Percentiles rank a stretch among this genome's conserved stretches.
phyloP scores from a whole-genome alignment of 768 basidiomycete genomes.

The Boletus tomentosulus region DNA sequence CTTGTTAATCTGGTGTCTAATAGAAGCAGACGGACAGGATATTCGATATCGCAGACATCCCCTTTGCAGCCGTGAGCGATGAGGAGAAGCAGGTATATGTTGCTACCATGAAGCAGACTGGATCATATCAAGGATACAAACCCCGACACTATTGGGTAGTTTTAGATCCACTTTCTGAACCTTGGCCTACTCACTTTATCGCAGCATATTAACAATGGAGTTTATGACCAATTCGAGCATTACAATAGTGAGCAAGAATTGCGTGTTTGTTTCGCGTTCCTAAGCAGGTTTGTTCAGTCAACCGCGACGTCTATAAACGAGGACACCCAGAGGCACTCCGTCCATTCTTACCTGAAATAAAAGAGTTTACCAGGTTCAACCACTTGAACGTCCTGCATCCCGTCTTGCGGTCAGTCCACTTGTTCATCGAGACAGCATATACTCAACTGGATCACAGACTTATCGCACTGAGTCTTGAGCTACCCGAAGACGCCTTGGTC shows the following conservation, averaged over 20 bases:
- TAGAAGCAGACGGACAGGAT: slow-evolving; percentile 41
- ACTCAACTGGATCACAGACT: slow-evolving; percentile 31
- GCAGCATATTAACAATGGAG: slow-evolving; percentile 59
- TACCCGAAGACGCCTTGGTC: slow-evolving; percentile 50
- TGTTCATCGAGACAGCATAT: not conserved
- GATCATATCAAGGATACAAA: slow-evolving; percentile 53
- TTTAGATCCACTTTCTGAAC: not conserved
- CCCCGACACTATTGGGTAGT: slow-evolving; percentile 45
- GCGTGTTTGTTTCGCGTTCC: not conserved
- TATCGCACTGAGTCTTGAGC: slow-evolving; percentile 48
- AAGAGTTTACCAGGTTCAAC: slow-evolving; percentile 46
- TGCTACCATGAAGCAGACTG: slow-evolving; percentile 40
- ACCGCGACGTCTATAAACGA: slow-evolving; percentile 44
- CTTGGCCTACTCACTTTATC: not conserved
- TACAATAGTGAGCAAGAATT: slow-evolving; percentile 48
- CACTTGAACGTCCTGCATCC: slow-evolving; percentile 51
- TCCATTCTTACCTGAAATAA: slow-evolving; percentile 51
- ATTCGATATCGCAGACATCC: slow-evolving; percentile 47
- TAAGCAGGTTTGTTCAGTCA: slow-evolving; percentile 34
- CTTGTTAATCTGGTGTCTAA: slow-evolving; percentile 21
- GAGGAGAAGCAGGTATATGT: slow-evolving; percentile 42
- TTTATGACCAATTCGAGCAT: slow-evolving; percentile 59
- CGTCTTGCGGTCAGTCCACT: slow-evolving; percentile 35
- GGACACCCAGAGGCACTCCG: slow-evolving; percentile 47
- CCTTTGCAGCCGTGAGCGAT: slow-evolving; percentile 38